phyloP scores from a whole-genome alignment of 139 green algal species.

The Chlorella sp. region DNA sequence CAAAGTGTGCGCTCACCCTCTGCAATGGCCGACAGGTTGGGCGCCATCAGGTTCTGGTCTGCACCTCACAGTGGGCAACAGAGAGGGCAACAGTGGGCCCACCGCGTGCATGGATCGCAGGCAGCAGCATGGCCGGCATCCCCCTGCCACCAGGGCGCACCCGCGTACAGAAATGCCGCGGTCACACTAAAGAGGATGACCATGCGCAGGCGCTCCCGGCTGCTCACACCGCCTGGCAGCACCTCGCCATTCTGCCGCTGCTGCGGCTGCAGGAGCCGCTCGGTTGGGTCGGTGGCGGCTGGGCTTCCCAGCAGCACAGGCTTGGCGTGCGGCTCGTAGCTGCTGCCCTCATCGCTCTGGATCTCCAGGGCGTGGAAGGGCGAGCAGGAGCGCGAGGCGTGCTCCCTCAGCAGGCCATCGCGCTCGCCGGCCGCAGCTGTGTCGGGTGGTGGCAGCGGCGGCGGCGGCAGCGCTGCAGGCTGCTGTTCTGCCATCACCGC shows the following conservation, averaged over 20 bases:
- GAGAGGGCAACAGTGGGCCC: background rate
- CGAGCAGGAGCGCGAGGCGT: background rate
- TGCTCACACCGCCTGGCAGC: conserved; percentile 12
- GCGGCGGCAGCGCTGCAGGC: background rate
- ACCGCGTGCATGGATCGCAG: background rate
- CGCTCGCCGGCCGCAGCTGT: background rate
- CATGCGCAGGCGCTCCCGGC: conserved; percentile 50
- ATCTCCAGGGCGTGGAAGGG: conserved; percentile 18
- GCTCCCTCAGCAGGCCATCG: background rate
- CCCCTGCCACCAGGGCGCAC: background rate
- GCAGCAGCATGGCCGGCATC: background rate
- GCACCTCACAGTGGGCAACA: background rate
- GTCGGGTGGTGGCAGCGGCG: background rate
- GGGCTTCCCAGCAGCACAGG: background rate
- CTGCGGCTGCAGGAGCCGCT: background rate
- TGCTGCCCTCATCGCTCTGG: conserved; percentile 22
- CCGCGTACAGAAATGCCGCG: conserved; percentile 76
- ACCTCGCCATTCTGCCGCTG: background rate
- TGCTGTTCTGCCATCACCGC: too few species aligned
- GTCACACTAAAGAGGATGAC: conserved; percentile 77
- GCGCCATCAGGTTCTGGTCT: conserved; percentile 91
- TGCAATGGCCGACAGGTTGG: conserved; percentile 71
- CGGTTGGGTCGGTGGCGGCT: conserved; percentile 2
- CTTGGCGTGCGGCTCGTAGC: background rate
- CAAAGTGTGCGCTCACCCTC: background rate